These are phyloP conservation scores for Cytospora schulzeri DNA, from an alignment of 2,329 filamentous ascomycete species.

Conservation along the genomic window DNA sequence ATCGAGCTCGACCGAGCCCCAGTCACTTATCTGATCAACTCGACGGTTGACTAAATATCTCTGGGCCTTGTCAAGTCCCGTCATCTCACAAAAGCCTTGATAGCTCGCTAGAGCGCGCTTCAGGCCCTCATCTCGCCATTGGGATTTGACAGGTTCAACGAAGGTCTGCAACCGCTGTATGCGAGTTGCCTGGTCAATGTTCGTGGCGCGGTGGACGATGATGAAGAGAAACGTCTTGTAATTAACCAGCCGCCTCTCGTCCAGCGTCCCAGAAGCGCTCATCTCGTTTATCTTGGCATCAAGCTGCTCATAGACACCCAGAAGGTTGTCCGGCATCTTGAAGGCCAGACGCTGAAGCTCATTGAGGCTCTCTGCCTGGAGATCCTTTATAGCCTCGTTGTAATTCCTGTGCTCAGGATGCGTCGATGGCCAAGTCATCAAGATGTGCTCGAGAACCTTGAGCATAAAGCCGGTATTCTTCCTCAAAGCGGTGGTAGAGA, in stretches of 20 bases:
- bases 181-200: constrained; percentile 71
- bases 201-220: constrained; percentile 84
- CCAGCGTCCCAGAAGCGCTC: constrained; percentile 69
- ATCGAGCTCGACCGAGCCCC: constrained; percentile 77
- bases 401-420: constrained; percentile 72
- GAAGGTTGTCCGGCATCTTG: constrained; percentile 87
- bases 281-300: constrained; percentile 82
- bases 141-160: constrained; percentile 75
- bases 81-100: constrained; percentile 73
- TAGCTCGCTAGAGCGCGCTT: constrained; percentile 73
- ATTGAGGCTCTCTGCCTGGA: constrained; percentile 81
- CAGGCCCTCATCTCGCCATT: constrained; percentile 76
- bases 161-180: constrained; percentile 74
- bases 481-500: constrained; percentile 79
- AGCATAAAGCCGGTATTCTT: constrained; percentile 80
- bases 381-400: constrained; percentile 85
- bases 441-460: constrained; percentile 86
- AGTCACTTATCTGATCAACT: constrained; percentile 78
- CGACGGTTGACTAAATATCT: constrained; percentile 74
- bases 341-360: constrained; percentile 87
- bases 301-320: constrained; percentile 85
- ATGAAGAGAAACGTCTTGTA: constrained; percentile 92
- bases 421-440: constrained; percentile 78
- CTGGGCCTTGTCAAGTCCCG: constrained; percentile 79
- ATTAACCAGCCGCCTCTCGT: constrained; percentile 82